Evolutionary conservation across 2,329 filamentous ascomycete species (phyloP), one percentile per base, ranked within the genome.

Genomic region (Fusarium guadeloupense): DNA sequence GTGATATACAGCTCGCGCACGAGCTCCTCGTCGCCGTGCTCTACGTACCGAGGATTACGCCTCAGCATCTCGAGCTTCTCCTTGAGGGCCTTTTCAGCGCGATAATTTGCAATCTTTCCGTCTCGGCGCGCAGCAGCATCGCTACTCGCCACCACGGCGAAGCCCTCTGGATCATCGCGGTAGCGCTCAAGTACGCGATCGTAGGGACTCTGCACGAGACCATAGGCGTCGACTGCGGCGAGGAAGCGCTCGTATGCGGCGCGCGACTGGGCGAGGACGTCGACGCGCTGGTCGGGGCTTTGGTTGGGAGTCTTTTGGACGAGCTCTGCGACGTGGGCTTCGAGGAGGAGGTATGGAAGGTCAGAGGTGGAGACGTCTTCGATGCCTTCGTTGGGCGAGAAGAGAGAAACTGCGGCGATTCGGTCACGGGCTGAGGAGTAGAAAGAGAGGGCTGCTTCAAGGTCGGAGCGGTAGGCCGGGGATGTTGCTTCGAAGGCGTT

Each of bases 361-460:
- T 96, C 89, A n/a, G 84, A 83, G 2, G 94, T 96, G 13, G 91
- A 81, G 26, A 97, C 80, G 77, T 99, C 95, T 59, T 99, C 95
- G 33, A 94, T 77, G 1, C 85, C 84, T 76, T 99, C 95, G 76
- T 99, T 99, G 30, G 88, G 83, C 67, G 92, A 97, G 83, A 98
- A 98, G 47, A 99, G 81, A 1, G 91, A 89, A 21, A 95, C 81
- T 56, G 86, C 83, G 64, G 86, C 81, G 62, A 91, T 86, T 51
- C 91, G 85, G 55, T 85, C 80, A 54, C 89, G 81, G 74, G 91
- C 93, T 74, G 90, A 82, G 69, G 90, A 82, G 77, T 96, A 94
- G 47, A 87, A 84, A 62, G 84, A 77, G 67, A 96, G 86, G 34
- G 91, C 85, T 33, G 81, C 77, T 56, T 81, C 80, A 66, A 97